Evolutionary conservation across 306 rosid species (phyloP), one percentile per base, ranked within the genome.

Genomic region (Datisca glomerata): DNA sequence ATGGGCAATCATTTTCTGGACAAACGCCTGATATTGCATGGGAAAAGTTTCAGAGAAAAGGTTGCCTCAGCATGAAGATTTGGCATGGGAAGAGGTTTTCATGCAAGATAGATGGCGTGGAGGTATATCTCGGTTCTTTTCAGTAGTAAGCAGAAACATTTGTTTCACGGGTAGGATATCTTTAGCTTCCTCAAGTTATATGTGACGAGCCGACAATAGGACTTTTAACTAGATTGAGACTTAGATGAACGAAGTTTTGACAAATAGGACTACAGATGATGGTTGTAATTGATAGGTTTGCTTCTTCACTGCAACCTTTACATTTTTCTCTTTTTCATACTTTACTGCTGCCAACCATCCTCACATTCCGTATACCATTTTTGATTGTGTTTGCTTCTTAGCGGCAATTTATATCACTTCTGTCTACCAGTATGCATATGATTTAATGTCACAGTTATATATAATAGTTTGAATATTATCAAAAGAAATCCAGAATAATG

Each of bases 1-100:
- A 82, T 66, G 96, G 93, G 41, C 41, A 50, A 54, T 73, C 73
- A 12, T 72, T 37, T 60, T 70, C 87, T 36, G 96, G 92, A 49
- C 81, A 86, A 57, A 86, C 96, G 37, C 96, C 96, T 28, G 81
- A 73, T 49, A 74, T 76, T 50, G 85, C 85, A 9, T 81, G 80
- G 94, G 75, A 67, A 8, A 78, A 70, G 50, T 73, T 79, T 72
- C 94, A 82, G 58, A 86, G 68, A 66, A 74, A 59, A 64, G 62
- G 70, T 43, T 64, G 55, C 36, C 53, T 81, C 40, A 70, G 76
- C 41, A 38, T 45, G 12, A 86, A 81, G 64, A 66, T 66, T 66
- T 81, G 64, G 96, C 81, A 82, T 25, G 84, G 92, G 50, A 86
- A 73, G 83, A 61, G 93, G 62, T 75, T 75, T 71, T 76, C 78